Evolutionary conservation across 164 flowering plant species (phyloP).

Genomic region (Sedum album): DNA sequence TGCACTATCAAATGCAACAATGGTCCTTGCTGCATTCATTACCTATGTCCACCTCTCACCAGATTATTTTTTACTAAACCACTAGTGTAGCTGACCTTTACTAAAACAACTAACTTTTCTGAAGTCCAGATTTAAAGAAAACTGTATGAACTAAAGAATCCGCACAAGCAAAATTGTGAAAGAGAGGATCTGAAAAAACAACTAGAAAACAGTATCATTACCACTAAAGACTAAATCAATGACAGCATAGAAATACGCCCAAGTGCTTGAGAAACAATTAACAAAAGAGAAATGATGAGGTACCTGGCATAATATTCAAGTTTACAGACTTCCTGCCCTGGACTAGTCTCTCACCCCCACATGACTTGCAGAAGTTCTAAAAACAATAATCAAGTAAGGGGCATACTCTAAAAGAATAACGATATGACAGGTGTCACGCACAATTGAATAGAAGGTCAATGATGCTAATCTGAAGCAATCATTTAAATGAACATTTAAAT

Average conservation of each 20-base stretch:
- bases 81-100: neutral
- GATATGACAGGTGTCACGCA: too few species aligned
- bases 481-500: neutral
- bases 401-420: neutral
- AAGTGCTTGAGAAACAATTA: too few species aligned
- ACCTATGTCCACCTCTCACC: neutral
- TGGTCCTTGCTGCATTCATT: neutral
- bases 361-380: conserved; percentile 71
- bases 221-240: too few species aligned
- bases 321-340: conserved; percentile 65
- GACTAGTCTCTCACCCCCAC: conserved; percentile 62
- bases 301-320: conserved; percentile 74
- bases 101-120: neutral
- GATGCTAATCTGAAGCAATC: neutral
- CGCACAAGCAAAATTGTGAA: neutral
- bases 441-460: neutral
- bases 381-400: neutral
- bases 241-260: too few species aligned
- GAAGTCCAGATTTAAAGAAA: neutral
- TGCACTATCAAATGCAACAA: neutral
- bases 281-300: neutral
- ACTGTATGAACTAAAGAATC: neutral
- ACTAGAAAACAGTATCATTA: too few species aligned
- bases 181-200: neutral
- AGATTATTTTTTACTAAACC: neutral